Evolutionary conservation across 805 yeast genomes (phyloP), one percentile per base, ranked within the genome.

Genomic region (Candida ipomoeae): DNA sequence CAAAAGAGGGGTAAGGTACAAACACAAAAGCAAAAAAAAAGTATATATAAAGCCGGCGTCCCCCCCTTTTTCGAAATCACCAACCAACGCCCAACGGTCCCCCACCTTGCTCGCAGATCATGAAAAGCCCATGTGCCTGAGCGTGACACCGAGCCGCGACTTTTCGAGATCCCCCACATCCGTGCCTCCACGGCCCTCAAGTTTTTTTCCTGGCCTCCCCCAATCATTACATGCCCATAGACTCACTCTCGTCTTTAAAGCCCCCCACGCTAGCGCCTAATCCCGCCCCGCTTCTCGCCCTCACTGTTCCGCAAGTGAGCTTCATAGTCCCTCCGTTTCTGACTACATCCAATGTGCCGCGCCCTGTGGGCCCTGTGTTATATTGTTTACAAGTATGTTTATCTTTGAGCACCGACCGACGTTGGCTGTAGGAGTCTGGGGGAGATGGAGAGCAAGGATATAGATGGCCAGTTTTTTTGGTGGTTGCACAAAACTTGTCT

Each of bases 121-220:
- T n/a, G 31, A 23, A n/a, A 11, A n/a, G 8, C 41, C 35, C 41
- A 8, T 23, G 33, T n/a, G 29, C 18, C 26, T 14, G 29, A 33
- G 45, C 45, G 38, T 42, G 45, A 42, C 29, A 32, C 26, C 45
- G 38, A 21, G 45, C 45, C 45, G 45, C 45, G 45, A 41, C 45
- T n/a, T 42, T 42, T 42, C 31, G 37, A 42, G 45, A 32, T 42
- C 45, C 45, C 38, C 38, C 45, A 42, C 45, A 42, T 20, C 45
- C 38, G 45, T 42, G 45, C 45, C 45, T 42, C 45, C 45, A 33
- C 38, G 31, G 31, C 21, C 38, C 35, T 32, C 17, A 18, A 29
- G 23, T 31, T 42, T 42, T 42, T 42, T 42, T 21, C 38, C 45
- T 33, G 37, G 36, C n/a, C 45, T 34, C 45, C 45, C 40, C 33